phyloP scores from a whole-genome alignment of 441 rosid genomes.

The Arabidopsis hybrid region DNA sequence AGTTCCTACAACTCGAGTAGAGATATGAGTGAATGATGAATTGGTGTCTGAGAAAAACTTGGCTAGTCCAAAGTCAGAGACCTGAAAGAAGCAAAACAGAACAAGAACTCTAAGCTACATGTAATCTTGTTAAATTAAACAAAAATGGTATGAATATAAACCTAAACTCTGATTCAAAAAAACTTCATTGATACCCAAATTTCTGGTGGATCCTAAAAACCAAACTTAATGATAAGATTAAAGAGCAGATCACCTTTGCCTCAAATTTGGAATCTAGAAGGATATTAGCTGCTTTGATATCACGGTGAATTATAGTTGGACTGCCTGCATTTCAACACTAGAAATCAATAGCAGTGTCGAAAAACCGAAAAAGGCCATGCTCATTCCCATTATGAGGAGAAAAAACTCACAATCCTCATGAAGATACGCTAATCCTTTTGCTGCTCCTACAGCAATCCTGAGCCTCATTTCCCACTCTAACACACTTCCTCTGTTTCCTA shows the following conservation, averaged over 20 bases:
- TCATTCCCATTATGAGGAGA: background rate
- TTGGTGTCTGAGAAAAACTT: conserved; percentile 52
- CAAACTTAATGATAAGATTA: background rate
- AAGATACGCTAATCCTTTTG: conserved; percentile 67
- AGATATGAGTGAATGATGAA: conserved; percentile 52
- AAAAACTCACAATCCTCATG: conserved; percentile 65
- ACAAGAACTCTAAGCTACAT: conserved; percentile 14
- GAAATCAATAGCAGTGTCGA: background rate
- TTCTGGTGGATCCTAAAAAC: background rate
- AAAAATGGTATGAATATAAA: background rate
- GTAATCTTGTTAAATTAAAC: background rate
- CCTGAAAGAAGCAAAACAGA: conserved; percentile 47
- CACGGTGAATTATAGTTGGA: conserved; percentile 65
- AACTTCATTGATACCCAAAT: background rate
- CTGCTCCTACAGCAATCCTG: conserved; percentile 63
- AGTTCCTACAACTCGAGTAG: conserved; percentile 66
- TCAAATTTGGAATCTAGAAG: conserved; percentile 62
- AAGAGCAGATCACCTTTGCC: conserved; percentile 54
- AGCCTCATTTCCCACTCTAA: conserved; percentile 58
- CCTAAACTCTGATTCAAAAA: background rate
- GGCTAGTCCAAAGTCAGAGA: conserved; percentile 68
- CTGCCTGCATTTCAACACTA: conserved; percentile 51
- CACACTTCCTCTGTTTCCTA: conserved; percentile 54
- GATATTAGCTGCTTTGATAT: conserved; percentile 63
- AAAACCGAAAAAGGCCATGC: background rate